Evolutionary conservation across 805 yeast species (phyloP).

Genomic region (Cyberlindnera subsufficiens): DNA sequence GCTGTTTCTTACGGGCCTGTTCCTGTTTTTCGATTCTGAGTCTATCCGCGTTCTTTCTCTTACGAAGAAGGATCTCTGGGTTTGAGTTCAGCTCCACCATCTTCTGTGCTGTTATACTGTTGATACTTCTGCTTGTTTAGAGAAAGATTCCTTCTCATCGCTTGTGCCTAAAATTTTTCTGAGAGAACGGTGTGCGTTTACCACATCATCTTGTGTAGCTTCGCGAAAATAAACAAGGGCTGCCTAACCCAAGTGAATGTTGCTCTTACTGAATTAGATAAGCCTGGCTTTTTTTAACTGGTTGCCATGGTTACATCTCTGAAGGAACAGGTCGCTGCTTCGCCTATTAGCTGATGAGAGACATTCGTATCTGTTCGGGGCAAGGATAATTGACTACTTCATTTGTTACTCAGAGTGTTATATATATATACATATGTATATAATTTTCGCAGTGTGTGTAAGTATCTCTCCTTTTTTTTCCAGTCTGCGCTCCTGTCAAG

Average conservation of each 20-base stretch:
- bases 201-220: neutral
- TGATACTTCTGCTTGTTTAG: neutral
- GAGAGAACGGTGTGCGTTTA: neutral
- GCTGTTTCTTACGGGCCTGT: constrained; percentile 45
- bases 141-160: neutral
- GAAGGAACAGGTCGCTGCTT: too few relatives aligned
- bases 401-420: too few relatives aligned
- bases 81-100: constrained; percentile 48
- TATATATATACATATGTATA: too few relatives aligned
- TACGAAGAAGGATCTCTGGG: constrained; percentile 72
- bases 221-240: neutral
- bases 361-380: too few relatives aligned
- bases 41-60: constrained; percentile 75
- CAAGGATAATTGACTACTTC: too few relatives aligned
- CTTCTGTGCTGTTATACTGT: neutral
- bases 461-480: constrained; percentile 1
- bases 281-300: too few relatives aligned
- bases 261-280: too few relatives aligned
- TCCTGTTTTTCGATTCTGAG: constrained; percentile 70
- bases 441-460: neutral
- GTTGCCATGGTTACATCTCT: too few relatives aligned
- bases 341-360: too few relatives aligned
- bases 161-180: constrained; percentile 2
- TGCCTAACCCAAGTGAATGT: neutral
- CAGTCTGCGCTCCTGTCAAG: neutral